These are phyloP conservation scores for Hypoxylon lenormandii DNA, from an alignment of 495 filamentous ascomycete genomes.

Conservation along the genomic window DNA sequence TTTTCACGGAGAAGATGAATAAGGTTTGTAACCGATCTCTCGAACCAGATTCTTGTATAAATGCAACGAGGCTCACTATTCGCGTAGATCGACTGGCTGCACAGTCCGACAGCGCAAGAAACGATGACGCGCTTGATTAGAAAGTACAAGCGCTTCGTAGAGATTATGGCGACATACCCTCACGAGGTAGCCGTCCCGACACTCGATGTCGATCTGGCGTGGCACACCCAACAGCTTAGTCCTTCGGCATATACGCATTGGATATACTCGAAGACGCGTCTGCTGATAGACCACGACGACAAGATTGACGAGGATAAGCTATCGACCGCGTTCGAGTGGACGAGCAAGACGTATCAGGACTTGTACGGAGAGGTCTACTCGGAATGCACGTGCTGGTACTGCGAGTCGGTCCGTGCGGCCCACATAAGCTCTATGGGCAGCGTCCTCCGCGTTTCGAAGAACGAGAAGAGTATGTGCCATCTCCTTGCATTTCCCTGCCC, in stretches of 20 bases:
- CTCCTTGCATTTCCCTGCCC: background rate
- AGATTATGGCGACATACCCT: conserved; percentile 70
- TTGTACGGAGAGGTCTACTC: conserved; percentile 74
- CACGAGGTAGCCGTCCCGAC: conserved; percentile 77
- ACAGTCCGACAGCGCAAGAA: conserved; percentile 69
- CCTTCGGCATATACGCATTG: conserved; percentile 73
- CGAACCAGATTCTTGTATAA: conserved; percentile 52
- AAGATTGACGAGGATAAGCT: conserved; percentile 76
- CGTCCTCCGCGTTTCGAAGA: conserved; percentile 57
- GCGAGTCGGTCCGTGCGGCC: conserved; percentile 76
- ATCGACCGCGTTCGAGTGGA: conserved; percentile 77
- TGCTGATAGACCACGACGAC: conserved; percentile 87
- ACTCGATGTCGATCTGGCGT: conserved; percentile 87
- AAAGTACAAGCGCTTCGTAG: conserved; percentile 78
- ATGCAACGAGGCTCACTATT: conserved; percentile 2
- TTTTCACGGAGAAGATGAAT: conserved; percentile 86
- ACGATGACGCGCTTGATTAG: conserved; percentile 75
- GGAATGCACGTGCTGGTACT: conserved; percentile 92
- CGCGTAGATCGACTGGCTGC: conserved; percentile 74
- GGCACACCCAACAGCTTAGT: conserved; percentile 78
- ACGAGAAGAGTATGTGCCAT: conserved; percentile 56
- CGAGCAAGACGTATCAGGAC: conserved; percentile 74
- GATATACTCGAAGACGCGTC: conserved; percentile 53
- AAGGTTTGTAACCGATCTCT: conserved; percentile 46
- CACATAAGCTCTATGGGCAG: conserved; percentile 64